Evolutionary conservation across 1,139 yeast species (phyloP).

Genomic region (Kurtzmaniella quercitrusa): DNA sequence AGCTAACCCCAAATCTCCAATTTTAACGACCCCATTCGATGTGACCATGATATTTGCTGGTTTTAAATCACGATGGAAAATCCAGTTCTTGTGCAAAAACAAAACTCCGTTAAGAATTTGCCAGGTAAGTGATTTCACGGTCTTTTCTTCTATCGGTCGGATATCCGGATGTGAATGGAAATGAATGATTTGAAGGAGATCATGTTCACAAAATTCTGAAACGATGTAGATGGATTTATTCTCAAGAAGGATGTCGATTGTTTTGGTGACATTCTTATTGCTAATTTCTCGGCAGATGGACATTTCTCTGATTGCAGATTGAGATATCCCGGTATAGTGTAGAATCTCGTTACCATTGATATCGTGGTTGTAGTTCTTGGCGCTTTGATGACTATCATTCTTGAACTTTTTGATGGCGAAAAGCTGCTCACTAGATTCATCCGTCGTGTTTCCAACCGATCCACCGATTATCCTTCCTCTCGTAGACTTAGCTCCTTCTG

Average conservation of each 20-base stretch:
- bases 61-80: conserved; percentile 88
- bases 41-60: conserved; percentile 99
- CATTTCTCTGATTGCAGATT: conserved; percentile 95
- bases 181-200: conserved; percentile 86
- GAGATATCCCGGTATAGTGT: conserved; percentile 93
- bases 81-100: conserved; percentile 92
- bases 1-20: conserved; percentile 95
- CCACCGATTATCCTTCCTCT: background rate
- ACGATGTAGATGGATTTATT: conserved; percentile 91
- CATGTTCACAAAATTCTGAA: conserved; percentile 95
- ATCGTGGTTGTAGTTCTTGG: conserved; percentile 34
- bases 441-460: background rate
- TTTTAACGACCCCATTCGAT: conserved; percentile 80
- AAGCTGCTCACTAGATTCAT: conserved; percentile 21
- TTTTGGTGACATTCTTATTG: conserved; percentile 73
- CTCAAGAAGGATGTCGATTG: conserved; percentile 84
- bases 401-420: conserved; percentile 95
- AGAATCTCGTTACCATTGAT: conserved; percentile 68
- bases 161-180: conserved; percentile 88
- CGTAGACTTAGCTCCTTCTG: background rate
- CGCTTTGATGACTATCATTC: conserved; percentile 68
- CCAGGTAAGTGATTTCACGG: conserved; percentile 82
- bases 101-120: conserved; percentile 90
- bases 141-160: conserved; percentile 69
- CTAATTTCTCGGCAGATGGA: conserved; percentile 84